Conservation (phyloP, 306 rosid species). For the Coriaria nepalensis region DNA sequence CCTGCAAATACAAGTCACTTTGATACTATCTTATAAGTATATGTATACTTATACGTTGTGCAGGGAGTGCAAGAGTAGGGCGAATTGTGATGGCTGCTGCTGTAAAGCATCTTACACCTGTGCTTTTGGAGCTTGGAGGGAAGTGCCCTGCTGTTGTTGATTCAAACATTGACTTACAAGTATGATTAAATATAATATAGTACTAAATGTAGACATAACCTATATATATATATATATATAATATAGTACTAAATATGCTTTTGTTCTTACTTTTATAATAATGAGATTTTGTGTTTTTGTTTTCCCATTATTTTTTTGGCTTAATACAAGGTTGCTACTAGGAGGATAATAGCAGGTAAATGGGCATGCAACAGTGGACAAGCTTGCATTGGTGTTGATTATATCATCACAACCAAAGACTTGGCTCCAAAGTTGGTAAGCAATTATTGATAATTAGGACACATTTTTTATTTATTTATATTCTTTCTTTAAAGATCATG, state of each 20-base stretch:
- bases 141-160: constrained; percentile 84
- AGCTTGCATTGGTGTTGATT: constrained; percentile 70
- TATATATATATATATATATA: too few relatives aligned
- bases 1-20: too few relatives aligned
- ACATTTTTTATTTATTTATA: too few relatives aligned
- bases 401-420: constrained; percentile 57
- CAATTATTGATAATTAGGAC: too few relatives aligned
- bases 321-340: constrained; percentile 48
- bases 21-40: too few relatives aligned
- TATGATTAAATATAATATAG: too few relatives aligned
- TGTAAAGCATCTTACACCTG: constrained; percentile 82
- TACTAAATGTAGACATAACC: too few relatives aligned
- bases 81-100: constrained; percentile 94
- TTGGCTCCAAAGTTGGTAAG: constrained; percentile 68
- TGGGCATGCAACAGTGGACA: constrained; percentile 81
- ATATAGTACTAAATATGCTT: too few relatives aligned
- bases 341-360: constrained; percentile 67
- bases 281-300: too few relatives aligned
- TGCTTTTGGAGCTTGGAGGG: constrained; percentile 73
- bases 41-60: constrained; percentile 13
- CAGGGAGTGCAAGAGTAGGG: constrained; percentile 80
- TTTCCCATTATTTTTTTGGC: too few relatives aligned
- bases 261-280: too few relatives aligned
- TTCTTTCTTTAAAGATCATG: too few relatives aligned
- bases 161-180: constrained; percentile 57